These are phyloP conservation scores for Plasmodium reichenowi DNA, from an alignment of 169 alveolate genomes.

Conservation along the genomic window DNA sequence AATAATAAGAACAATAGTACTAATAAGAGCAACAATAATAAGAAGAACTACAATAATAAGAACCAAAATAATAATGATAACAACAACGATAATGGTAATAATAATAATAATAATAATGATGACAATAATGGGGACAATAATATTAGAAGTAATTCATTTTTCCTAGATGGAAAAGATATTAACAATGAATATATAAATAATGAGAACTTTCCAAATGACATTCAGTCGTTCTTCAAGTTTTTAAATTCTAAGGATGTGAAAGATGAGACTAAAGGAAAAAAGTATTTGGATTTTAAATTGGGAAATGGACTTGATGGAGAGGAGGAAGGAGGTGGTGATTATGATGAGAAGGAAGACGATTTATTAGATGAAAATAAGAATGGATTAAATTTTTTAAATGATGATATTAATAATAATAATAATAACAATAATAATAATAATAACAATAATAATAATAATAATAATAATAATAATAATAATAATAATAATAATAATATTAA, in stretches of 20 bases:
- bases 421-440: background rate
- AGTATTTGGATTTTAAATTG: background rate
- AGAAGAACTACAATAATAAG: no score
- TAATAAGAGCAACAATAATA: no score
- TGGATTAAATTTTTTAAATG: no score
- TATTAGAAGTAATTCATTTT: conserved; percentile 1
- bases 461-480: no score
- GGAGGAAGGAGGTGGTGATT: background rate
- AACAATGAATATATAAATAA: background rate
- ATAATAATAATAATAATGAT: no score
- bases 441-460: background rate
- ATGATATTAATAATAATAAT: background rate
- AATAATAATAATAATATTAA: no score
- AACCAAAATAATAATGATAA: no score
- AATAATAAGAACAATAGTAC: no score
- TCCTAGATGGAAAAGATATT: background rate
- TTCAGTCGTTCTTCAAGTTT: background rate
- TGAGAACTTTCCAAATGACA: background rate
- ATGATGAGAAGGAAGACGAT: background rate
- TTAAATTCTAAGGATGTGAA: background rate
- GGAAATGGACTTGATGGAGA: background rate
- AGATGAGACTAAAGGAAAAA: conserved; percentile 4
- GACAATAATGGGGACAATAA: background rate
- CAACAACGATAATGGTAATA: no score
- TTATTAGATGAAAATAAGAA: background rate